Evolutionary conservation across 2,329 filamentous ascomycete genomes (phyloP).

Genomic region (Tolypocladium album): DNA sequence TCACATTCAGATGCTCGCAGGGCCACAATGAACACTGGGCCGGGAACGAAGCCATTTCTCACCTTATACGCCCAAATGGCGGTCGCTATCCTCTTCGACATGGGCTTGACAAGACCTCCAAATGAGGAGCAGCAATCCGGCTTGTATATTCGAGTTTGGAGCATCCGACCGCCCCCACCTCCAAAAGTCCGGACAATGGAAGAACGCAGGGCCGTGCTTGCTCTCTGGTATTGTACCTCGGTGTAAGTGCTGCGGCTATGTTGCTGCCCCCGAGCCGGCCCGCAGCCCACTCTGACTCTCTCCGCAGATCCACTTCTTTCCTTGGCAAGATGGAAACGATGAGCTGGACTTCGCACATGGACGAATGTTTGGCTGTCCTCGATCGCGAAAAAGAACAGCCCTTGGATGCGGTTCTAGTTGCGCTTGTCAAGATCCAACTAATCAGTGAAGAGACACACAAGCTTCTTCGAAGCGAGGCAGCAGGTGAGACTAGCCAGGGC

Average conservation of each 20-base stretch:
- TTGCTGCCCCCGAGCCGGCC: too few relatives aligned
- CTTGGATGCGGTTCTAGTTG: slow-evolving; percentile 35
- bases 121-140: slow-evolving; percentile 23
- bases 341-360: slow-evolving; percentile 47
- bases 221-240: slow-evolving; percentile 31
- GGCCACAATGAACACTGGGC: slow-evolving; percentile 25
- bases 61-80: slow-evolving; percentile 32
- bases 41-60: slow-evolving; percentile 30
- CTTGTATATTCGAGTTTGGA: slow-evolving; percentile 24
- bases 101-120: slow-evolving; percentile 30
- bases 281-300: neutral
- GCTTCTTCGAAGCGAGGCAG: slow-evolving; percentile 17
- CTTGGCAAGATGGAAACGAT: slow-evolving; percentile 39
- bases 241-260: slow-evolving; percentile 13
- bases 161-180: slow-evolving; percentile 11
- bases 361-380: slow-evolving; percentile 41
- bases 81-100: slow-evolving; percentile 31
- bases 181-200: slow-evolving; percentile 31
- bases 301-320: slow-evolving; percentile 21
- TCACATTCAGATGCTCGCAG: slow-evolving; percentile 10
- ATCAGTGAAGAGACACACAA: slow-evolving; percentile 27
- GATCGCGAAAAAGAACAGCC: slow-evolving; percentile 32
- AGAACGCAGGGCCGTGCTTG: slow-evolving; percentile 36
- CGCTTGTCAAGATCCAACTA: slow-evolving; percentile 25
- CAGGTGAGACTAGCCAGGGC: slow-evolving; percentile 12